Conservation (phyloP, 306 rosid species). For the Castanea crenata region DNA sequence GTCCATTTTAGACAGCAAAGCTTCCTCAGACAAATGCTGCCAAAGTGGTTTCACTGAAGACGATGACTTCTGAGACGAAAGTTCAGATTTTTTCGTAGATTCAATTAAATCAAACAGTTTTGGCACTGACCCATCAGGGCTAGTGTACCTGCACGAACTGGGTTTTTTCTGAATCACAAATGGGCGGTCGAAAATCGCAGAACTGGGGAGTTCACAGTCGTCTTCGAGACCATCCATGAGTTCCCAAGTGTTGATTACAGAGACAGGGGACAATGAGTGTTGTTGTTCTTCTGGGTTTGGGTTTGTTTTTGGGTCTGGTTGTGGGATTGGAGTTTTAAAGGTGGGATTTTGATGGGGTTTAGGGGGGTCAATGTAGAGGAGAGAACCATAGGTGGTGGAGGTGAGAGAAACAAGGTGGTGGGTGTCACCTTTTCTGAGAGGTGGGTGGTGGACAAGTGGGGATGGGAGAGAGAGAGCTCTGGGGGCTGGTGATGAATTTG, state of each 20-base stretch:
- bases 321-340: constrained; percentile 19
- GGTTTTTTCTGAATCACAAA: constrained; percentile 22
- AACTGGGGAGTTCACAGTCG: constrained; percentile 16
- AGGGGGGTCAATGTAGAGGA: constrained; percentile 46
- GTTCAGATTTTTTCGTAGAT: constrained; percentile 32
- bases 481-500: constrained; percentile 42
- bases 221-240: constrained; percentile 69
- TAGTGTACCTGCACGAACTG: constrained; percentile 48
- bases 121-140: constrained; percentile 47
- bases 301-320: constrained; percentile 6
- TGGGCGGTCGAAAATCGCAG: constrained; percentile 24
- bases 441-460: constrained; percentile 79
- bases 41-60: constrained; percentile 59
- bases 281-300: constrained; percentile 14
- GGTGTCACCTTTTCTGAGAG: constrained; percentile 71
- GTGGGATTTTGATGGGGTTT: constrained; percentile 33
- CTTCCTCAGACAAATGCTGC: constrained; percentile 85
- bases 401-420: constrained; percentile 88
- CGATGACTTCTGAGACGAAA: constrained; percentile 17
- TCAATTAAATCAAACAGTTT: constrained; percentile 42
- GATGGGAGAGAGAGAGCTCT: constrained; percentile 57
- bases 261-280: constrained; percentile 65
- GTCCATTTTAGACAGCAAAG: constrained; percentile 67
- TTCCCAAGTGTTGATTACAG: constrained; percentile 93
- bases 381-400: constrained; percentile 88